Evolutionary conservation across 495 filamentous ascomycete species (phyloP), one percentile per base, ranked within the genome.

Genomic region (Pyrenopolyporus hunteri): DNA sequence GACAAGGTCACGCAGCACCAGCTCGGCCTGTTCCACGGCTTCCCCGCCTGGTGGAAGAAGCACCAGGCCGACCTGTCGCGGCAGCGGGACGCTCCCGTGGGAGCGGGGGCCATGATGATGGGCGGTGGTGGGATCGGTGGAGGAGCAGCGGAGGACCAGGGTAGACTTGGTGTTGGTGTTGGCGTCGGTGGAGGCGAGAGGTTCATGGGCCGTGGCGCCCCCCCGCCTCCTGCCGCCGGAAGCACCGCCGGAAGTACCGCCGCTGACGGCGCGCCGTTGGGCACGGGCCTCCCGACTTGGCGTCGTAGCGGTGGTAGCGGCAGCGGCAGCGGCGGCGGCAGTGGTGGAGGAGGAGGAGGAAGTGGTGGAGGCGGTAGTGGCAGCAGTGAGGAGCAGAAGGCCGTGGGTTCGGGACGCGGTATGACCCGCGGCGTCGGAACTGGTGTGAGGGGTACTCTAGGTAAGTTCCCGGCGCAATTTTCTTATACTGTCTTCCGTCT

Each of bases 11-110:
- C 82, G 43, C 80, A 93, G 59, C 74, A 81, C 33, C 72, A 74
- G 26, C 78, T 93, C 8, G 92, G 92, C 8, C 69, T 84, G 11
- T 82, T 81, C 64, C 74, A 82, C 33, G 81, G 81, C 10, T 70
- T 77, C 20, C 81, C 81, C 0, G 61, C 61, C 7, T 83, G 81
- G 82, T 84, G 77, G 70, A 81, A 78, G 70, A 75, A 77, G 66
- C 66, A 74, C 22, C 79, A 82, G 64, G 75, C 70, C 11, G 78
- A 80, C 57, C 63, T 77, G 56, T 62, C 65, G 35, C 60, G 63
- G 16, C 63, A 64, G 42, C 57, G 67, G 9, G 67, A 72, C 3
- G 50, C n/a, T 0, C 47, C 58, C 14, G 32, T 40, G 1, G 8
- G 32, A 33, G n/a, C n/a, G n/a, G n/a, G n/a, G n/a, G n/a, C n/a